Evolutionary conservation across 805 yeast species (phyloP).

Genomic region (Candida adriatica): DNA sequence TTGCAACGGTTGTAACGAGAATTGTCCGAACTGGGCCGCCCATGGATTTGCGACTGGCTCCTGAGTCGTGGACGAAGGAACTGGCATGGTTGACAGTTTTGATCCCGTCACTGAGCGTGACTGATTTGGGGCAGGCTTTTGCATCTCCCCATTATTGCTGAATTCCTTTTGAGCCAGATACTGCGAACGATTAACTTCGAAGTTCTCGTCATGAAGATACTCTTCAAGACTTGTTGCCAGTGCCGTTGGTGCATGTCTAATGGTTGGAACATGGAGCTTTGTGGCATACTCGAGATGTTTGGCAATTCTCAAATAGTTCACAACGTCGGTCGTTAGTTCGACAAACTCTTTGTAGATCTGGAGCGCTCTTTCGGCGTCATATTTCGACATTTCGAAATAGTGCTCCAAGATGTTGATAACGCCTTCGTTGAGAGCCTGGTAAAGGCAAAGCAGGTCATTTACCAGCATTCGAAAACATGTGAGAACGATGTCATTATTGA

Average conservation of each 20-base stretch:
- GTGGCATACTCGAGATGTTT: constrained; percentile 83
- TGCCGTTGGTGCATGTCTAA: constrained; percentile 95
- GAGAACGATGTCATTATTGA: constrained; percentile 75
- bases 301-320: constrained; percentile 81
- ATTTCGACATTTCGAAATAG: constrained; percentile 84
- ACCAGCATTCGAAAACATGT: constrained; percentile 84
- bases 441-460: constrained; percentile 80
- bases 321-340: constrained; percentile 79
- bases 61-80: too few species aligned
- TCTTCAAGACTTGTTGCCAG: constrained; percentile 81
- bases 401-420: constrained; percentile 90
- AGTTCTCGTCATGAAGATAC: constrained; percentile 79
- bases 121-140: too few species aligned
- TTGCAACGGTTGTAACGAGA: constrained; percentile 12
- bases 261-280: constrained; percentile 88
- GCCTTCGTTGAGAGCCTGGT: constrained; percentile 91
- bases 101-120: too few species aligned
- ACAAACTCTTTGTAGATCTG: constrained; percentile 81
- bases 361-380: constrained; percentile 82
- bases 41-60: constrained; percentile 13
- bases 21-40: constrained; percentile 12
- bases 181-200: constrained; percentile 72
- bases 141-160: constrained; percentile 24
- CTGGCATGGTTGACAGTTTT: too few species aligned
- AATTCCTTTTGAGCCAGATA: constrained; percentile 61